Conservation (phyloP, 805 yeast species). For the Ogataea salicorniae region DNA sequence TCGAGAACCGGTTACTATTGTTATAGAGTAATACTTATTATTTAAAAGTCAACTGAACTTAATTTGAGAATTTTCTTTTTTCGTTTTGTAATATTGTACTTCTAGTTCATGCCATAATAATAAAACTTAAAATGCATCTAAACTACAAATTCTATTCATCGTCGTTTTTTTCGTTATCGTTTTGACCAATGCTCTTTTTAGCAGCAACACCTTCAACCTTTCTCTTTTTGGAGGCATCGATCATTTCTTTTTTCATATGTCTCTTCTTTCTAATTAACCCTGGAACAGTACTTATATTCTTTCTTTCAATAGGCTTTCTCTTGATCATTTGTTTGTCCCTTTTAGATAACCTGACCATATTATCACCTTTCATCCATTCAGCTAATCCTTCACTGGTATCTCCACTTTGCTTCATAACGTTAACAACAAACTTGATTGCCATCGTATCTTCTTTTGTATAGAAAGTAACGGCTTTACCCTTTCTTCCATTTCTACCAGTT, state of each 20-base stretch:
- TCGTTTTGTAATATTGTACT: too few relatives aligned
- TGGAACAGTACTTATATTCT: constrained; percentile 82
- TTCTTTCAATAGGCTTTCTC: constrained; percentile 55
- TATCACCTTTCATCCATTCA: constrained; percentile 68
- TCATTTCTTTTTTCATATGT: constrained; percentile 62
- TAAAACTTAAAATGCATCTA: too few relatives aligned
- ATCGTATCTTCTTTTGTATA: constrained; percentile 85
- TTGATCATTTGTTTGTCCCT: constrained; percentile 59
- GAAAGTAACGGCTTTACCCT: constrained; percentile 84
- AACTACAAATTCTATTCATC: too few relatives aligned
- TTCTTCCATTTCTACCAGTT: constrained; percentile 92
- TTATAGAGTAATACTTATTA: too few relatives aligned
- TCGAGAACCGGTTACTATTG: too few relatives aligned
- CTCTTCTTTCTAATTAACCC: constrained; percentile 58
- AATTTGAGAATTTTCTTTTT: too few relatives aligned
- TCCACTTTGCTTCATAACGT: constrained; percentile 95
- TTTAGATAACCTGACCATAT: constrained; percentile 57
- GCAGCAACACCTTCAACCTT: neutral
- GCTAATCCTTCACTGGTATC: constrained; percentile 49
- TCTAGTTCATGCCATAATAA: too few relatives aligned
- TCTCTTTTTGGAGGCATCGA: constrained; percentile 65
- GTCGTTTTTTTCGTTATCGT: too few relatives aligned
- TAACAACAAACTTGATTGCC: constrained; percentile 76
- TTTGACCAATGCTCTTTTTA: too few relatives aligned
- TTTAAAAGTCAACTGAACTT: too few relatives aligned